Evolutionary conservation across 352 stramenopile species (phyloP).

Genomic region (Peronospora farinosa): DNA sequence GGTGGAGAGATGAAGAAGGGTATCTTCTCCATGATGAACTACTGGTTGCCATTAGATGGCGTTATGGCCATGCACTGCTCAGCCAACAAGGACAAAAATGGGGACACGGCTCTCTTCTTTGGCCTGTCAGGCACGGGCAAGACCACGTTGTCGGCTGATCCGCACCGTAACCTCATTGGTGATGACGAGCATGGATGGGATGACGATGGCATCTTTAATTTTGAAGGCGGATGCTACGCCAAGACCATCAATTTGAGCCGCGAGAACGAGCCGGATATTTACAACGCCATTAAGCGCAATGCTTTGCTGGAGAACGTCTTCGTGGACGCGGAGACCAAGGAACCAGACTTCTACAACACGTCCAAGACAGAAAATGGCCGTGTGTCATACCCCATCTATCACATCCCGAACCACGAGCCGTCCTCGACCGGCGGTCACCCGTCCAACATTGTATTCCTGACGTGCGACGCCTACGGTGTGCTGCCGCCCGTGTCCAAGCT

Average conservation of each 20-base stretch:
- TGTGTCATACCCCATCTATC: conserved; percentile 99
- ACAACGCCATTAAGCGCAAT: conserved; percentile 93
- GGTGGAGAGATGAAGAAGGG: conserved; percentile 99
- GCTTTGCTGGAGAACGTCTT: conserved; percentile 97
- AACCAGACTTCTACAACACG: conserved; percentile 93
- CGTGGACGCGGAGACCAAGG: conserved; percentile 62
- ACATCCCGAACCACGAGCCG: conserved; percentile 93
- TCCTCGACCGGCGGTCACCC: conserved; percentile 89
- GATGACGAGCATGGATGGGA: conserved; percentile 96
- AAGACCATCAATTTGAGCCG: conserved; percentile 97
- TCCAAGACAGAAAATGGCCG: conserved; percentile 97
- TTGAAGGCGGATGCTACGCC: conserved; percentile 98
- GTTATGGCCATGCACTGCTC: conserved; percentile 98
- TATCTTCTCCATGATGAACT: conserved; percentile 99
- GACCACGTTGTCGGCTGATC: conserved; percentile 89
- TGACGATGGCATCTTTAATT: conserved; percentile 98
- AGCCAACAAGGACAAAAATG: conserved; percentile 95
- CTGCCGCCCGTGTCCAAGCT: conserved; percentile 95
- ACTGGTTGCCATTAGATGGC: conserved; percentile 92
- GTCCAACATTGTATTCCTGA: conserved; percentile 97
- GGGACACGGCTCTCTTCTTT: conserved; percentile 97
- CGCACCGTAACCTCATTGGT: conserved; percentile 73
- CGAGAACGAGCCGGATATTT: conserved; percentile 98
- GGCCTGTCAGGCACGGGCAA: conserved; percentile 89
- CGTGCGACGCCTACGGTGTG: conserved; percentile 97